Percentiles rank a stretch among this genome's conserved stretches.
phyloP scores from a whole-genome alignment of 495 filamentous ascomycete species.

The Daldinia decipiens region DNA sequence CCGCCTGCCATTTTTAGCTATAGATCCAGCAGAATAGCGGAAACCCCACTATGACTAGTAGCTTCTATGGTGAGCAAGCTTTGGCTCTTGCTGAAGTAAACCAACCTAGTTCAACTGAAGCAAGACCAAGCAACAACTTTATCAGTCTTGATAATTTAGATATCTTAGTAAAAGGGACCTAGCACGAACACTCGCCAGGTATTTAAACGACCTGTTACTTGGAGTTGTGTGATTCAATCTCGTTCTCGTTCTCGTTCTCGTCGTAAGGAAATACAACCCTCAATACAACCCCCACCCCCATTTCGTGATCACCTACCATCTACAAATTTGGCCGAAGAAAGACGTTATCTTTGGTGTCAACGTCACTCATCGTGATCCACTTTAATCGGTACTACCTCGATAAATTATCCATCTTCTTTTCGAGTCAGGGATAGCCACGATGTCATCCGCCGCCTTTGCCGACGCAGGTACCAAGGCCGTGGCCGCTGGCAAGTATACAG shows the following conservation, averaged over 20 bases:
- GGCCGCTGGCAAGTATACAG: slow-evolving; percentile 66
- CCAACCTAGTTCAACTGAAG: not conserved
- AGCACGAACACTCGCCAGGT: not conserved
- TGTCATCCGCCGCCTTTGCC: slow-evolving; percentile 47
- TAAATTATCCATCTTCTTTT: not conserved
- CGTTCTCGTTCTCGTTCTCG: not conserved
- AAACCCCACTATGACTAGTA: slow-evolving; percentile 42
- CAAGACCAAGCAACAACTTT: not conserved
- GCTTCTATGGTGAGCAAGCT: slow-evolving; percentile 25
- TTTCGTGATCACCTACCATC: not conserved
- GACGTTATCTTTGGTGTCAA: not conserved
- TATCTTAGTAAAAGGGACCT: not conserved
- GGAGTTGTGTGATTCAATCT: not conserved
- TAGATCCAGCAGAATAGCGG: slow-evolving; percentile 28
- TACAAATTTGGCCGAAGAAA: not conserved
- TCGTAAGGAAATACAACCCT: too few species aligned
- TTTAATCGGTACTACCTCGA: not conserved
- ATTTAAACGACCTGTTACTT: not conserved
- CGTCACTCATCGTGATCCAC: not conserved
- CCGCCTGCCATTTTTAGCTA: slow-evolving; percentile 29
- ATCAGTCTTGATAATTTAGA: not conserved
- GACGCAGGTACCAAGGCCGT: slow-evolving; percentile 67
- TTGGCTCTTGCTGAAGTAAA: not conserved
- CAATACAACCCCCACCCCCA: not conserved
- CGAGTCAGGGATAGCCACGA: not conserved